phyloP scores from a whole-genome alignment of 192 early-diverging fungal species.

The Coemansia sp. region DNA sequence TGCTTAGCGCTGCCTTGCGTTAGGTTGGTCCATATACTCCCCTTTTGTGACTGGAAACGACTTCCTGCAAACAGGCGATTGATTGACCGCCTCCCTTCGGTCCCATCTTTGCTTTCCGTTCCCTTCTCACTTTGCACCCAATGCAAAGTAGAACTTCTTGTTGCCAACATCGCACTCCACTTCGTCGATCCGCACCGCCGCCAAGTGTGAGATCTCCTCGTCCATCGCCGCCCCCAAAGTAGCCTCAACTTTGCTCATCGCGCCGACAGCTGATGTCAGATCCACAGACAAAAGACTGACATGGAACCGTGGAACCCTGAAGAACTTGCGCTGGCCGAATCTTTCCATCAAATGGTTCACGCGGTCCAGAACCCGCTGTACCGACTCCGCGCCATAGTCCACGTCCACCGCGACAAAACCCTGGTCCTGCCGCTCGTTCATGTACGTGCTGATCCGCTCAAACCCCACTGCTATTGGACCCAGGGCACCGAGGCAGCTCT shows the following conservation, averaged over 20 bases:
- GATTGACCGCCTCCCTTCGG: not conserved
- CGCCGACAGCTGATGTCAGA: not conserved
- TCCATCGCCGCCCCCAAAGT: conserved; percentile 30
- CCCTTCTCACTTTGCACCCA: conserved; percentile 8
- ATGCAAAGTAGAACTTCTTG: conserved; percentile 25
- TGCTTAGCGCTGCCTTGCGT: not conserved
- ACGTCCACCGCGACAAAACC: conserved; percentile 44
- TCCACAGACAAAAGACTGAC: conserved; percentile 35
- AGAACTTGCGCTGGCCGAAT: conserved; percentile 40
- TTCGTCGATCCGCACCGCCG: conserved; percentile 38
- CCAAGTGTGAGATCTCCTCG: conserved; percentile 38
- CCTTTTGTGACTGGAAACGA: not conserved
- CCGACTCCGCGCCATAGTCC: conserved; percentile 13
- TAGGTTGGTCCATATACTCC: not conserved
- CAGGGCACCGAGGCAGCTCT: conserved; percentile 1
- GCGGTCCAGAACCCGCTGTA: conserved; percentile 16
- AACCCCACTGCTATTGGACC: conserved; percentile 29
- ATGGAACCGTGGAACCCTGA: conserved; percentile 41
- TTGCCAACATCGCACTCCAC: conserved; percentile 41
- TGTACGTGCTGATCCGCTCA: conserved; percentile 15
- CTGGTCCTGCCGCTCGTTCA: conserved; percentile 33
- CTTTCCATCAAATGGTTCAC: conserved; percentile 43
- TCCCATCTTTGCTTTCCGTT: not conserved
- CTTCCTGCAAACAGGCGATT: not conserved
- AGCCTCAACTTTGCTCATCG: conserved; percentile 7